Base-by-base conservation (phyloP, 2,329 filamentous ascomycete genomes). In the Phialophora verrucosa region DNA sequence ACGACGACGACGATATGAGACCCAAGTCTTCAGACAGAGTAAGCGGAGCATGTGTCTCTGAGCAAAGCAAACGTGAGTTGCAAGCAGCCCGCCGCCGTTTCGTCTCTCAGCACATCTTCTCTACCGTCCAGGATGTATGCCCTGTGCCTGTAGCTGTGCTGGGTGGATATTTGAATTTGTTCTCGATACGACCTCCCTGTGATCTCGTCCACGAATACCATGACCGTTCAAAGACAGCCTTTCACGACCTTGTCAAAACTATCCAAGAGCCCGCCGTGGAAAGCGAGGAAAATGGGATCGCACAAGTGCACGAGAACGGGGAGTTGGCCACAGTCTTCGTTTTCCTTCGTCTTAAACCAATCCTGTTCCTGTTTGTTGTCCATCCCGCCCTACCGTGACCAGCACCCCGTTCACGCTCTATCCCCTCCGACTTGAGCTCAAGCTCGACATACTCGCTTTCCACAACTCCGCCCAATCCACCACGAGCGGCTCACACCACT, bases 401-500 rank as follows among this genome's bases (percentile, higher is more conserved):
- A 12, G 32, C 32, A 35, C 10, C 12, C 12, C 32, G 32, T 8
- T 12, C 32, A 35, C 32, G 11, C 32, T 12, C 32, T 12, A 11
- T 35, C 32, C 32, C 31, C 11, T 12, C 32, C 4, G 11, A 35
- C 32, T 12, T 35, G 32, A 31, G 27, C 23, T n/a, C 27, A 55
- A 29, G 27, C 27, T 55, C 20, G 27, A 11, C 25, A 55, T 31
- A 31, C 51, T 31, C 5, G 11, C 17, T n/a, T 8, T 11, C 53
- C 31, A 56, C 31, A 56, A 23, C 53, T 35, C n/a, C 11, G 12
- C n/a, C 53, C 53, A 38, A 23, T 38, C 53, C 11, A 1, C n/a
- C 12, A 17, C 31, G 12, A 56, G 31, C 14, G 53, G 53, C 29
- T 56, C 53, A 23, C 38, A 35, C 53, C 53, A 56, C 14, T n/a